Percentiles rank a stretch among this genome's conserved stretches.
Evolutionary conservation across 2,329 filamentous ascomycete genomes (phyloP).

Genomic region (Colletotrichum phormii): DNA sequence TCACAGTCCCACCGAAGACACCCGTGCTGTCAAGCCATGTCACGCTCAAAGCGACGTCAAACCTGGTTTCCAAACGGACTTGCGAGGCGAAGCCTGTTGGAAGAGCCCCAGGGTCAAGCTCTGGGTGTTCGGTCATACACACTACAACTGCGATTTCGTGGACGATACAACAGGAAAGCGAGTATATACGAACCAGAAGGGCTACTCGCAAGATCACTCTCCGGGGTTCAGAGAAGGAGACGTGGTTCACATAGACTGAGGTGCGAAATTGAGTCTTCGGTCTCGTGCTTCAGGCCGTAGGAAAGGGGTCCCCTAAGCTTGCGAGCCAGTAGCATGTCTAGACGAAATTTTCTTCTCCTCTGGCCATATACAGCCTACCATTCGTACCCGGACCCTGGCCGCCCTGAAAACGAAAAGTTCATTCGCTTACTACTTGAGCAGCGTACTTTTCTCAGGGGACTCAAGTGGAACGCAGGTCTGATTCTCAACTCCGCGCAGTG

Average conservation of each 20-base stretch:
- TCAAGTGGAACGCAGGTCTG: not conserved
- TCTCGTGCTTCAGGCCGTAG: not conserved
- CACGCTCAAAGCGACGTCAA: slow-evolving; percentile 45
- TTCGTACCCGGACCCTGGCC: not conserved
- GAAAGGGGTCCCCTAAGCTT: not conserved
- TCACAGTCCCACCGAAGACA: slow-evolving; percentile 52
- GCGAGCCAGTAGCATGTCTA: too few species aligned
- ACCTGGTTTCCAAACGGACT: slow-evolving; percentile 55
- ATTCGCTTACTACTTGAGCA: too few species aligned
- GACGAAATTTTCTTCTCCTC: too few species aligned
- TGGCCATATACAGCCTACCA: not conserved
- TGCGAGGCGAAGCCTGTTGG: slow-evolving; percentile 52
- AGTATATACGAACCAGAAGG: slow-evolving; percentile 52
- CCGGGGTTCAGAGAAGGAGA: not conserved
- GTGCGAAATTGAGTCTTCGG: too few species aligned
- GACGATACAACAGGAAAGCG: not conserved
- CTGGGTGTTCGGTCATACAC: slow-evolving; percentile 62
- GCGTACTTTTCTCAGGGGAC: too few species aligned
- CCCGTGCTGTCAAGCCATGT: slow-evolving; percentile 46
- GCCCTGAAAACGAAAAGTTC: not conserved
- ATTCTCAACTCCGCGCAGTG: not conserved
- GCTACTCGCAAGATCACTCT: slow-evolving; percentile 42
- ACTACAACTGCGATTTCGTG: slow-evolving; percentile 54
- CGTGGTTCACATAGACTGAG: not conserved
- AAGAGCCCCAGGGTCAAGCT: slow-evolving; percentile 47